phyloP scores from a whole-genome alignment of 2,329 filamentous ascomycete species.

The Beauveria scarabaeidicola region DNA sequence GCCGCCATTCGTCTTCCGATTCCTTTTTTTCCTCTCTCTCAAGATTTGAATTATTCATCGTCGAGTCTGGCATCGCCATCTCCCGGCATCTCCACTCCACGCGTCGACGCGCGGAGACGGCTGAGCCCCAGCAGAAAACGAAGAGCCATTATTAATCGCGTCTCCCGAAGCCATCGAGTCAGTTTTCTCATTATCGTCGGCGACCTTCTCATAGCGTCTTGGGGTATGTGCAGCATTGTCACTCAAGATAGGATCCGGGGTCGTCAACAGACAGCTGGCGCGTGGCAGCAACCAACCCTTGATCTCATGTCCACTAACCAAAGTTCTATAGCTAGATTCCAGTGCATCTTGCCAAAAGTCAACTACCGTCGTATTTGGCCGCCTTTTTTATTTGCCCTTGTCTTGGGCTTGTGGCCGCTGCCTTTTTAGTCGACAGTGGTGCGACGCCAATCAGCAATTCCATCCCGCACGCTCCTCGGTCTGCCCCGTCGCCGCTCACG shows the following conservation, averaged over 20 bases:
- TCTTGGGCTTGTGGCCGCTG: neutral
- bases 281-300: too few species aligned
- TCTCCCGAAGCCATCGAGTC: too few species aligned
- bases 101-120: neutral
- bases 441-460: constrained; percentile 5
- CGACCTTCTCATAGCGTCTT: too few species aligned
- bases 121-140: too few species aligned
- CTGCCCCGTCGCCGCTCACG: neutral
- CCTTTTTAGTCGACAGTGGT: neutral
- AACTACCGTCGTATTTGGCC: too few species aligned
- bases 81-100: neutral
- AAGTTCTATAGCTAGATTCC: neutral
- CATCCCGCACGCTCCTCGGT: constrained; percentile 1
- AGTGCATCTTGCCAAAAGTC: neutral
- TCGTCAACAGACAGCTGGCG: too few species aligned
- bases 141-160: too few species aligned
- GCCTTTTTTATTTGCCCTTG: neutral
- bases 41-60: neutral
- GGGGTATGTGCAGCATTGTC: too few species aligned
- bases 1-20: too few species aligned
- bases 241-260: too few species aligned
- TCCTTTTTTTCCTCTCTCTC: neutral
- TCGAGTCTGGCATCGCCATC: neutral
- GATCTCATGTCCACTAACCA: neutral
- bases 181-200: too few species aligned